Evolutionary conservation across 163 green algal genomes (phyloP).

Genomic region (Chlorella variabilis): DNA sequence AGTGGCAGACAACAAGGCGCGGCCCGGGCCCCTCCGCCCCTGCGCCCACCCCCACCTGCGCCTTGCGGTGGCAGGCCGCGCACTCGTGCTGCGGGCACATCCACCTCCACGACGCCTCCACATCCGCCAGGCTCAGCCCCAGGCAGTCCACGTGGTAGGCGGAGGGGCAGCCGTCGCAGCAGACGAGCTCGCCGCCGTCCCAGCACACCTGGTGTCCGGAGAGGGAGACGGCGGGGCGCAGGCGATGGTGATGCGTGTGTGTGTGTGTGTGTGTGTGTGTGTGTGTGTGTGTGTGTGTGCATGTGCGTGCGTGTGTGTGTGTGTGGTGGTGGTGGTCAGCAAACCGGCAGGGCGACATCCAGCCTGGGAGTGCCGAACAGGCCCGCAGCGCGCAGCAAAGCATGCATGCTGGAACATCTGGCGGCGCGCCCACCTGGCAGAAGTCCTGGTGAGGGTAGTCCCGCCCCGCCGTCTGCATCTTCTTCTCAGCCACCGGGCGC

Average conservation of each 20-base stretch:
- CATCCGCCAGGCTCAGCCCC: conserved; percentile 42
- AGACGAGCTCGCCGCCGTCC: conserved; percentile 75
- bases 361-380: too few species aligned
- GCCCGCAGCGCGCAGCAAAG: too few species aligned
- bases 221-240: too few species aligned
- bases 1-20: not conserved
- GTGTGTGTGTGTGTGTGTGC: too few species aligned
- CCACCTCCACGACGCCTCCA: conserved; percentile 38
- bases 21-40: conserved; percentile 38
- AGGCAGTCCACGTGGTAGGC: conserved; percentile 74
- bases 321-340: too few species aligned
- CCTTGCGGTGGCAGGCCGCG: conserved; percentile 46
- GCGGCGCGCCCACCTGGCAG: conserved; percentile 52
- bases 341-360: too few species aligned
- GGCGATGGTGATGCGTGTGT: too few species aligned
- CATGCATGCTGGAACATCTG: too few species aligned
- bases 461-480: conserved; percentile 54
- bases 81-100: conserved; percentile 65
- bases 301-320: too few species aligned
- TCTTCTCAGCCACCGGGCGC: too few species aligned
- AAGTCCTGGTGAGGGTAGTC: conserved; percentile 64
- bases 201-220: conserved; percentile 52
- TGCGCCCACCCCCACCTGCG: not conserved
- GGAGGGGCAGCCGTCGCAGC: conserved; percentile 73
- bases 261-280: too few species aligned